Evolutionary conservation across 2,329 filamentous ascomycete genomes (phyloP), one percentile per base, ranked within the genome.

Genomic region (Colletotrichum limetticola): DNA sequence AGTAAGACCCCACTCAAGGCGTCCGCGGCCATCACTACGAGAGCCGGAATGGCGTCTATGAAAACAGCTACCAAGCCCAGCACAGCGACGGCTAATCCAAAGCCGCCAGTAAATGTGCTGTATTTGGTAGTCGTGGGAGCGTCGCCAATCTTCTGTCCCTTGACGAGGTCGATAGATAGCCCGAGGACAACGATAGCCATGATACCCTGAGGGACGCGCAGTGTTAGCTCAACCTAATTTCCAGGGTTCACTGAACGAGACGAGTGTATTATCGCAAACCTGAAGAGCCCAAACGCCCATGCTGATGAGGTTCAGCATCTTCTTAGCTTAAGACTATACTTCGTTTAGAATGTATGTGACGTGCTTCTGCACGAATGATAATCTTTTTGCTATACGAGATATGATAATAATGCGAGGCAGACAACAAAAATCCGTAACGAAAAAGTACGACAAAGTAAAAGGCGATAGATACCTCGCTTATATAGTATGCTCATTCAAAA

Each of bases 181-280:
- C 60, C 74, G n/a, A 75, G 67, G 8, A 68, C 74, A 1, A 74
- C 71, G 7, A 74, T 65, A 8, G 64, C 57, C 62, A 75, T 68
- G 28, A 75, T 68, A 28, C 26, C 64, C 74, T 74, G 11, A 5
- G 35, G 11, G 12, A 42, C 14, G 19, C 28, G 24, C 24, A 35
- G 12, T 49, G 22, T 60, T 5, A 69, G 46, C n/a, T 35, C 24
- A 12, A 12, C 30, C 7, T n/a, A 19, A 22, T 5, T 26, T 1
- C 30, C 9, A 22, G n/a, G 12, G 19, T 4, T 1, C 2, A 56
- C 6, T 5, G 6, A 12, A 11, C 35, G 35, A 11, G 24, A 53
- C 32, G 24, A 42, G 28, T 57, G 9, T 24, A 19, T 26, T 37
- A 35, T n/a, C 19, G 7, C 60, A 6, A 19, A 74, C 73, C 73